phyloP scores from a whole-genome alignment of 1,139 yeast species.

The Geotrichum aggregatum region DNA sequence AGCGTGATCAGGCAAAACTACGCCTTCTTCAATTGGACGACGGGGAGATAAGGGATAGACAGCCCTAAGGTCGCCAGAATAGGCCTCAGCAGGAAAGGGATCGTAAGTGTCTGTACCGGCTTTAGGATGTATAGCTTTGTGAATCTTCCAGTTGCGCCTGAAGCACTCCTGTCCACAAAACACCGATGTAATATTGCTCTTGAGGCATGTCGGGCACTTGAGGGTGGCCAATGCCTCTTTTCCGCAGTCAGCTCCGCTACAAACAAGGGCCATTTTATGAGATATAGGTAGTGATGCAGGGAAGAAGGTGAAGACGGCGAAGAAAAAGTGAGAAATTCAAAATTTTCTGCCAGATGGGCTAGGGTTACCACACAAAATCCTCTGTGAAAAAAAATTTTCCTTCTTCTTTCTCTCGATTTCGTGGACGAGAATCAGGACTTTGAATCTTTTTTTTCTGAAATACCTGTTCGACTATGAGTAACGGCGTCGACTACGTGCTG shows the following conservation, averaged over 20 bases:
- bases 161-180: slow-evolving; percentile 89
- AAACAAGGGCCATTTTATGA: slow-evolving; percentile 30
- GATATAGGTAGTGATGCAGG: background rate
- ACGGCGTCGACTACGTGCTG: slow-evolving; percentile 73
- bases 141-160: slow-evolving; percentile 64
- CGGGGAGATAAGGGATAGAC: slow-evolving; percentile 74
- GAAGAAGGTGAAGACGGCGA: background rate
- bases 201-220: slow-evolving; percentile 90
- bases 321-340: background rate
- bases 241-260: slow-evolving; percentile 80
- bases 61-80: slow-evolving; percentile 72
- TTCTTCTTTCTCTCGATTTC: background rate
- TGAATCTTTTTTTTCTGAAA: slow-evolving; percentile 5
- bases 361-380: background rate
- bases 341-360: slow-evolving; percentile 1
- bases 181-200: slow-evolving; percentile 54
- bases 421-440: background rate
- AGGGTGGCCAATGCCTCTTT: slow-evolving; percentile 68
- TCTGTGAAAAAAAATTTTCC: background rate
- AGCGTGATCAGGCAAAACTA: slow-evolving; percentile 83
- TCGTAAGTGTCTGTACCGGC: slow-evolving; percentile 53
- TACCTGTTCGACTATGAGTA: slow-evolving; percentile 18
- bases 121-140: slow-evolving; percentile 50
- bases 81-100: slow-evolving; percentile 79
- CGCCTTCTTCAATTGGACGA: slow-evolving; percentile 64